Conservation (phyloP, 306 rosid species). For the Hippophae tibetana region DNA sequence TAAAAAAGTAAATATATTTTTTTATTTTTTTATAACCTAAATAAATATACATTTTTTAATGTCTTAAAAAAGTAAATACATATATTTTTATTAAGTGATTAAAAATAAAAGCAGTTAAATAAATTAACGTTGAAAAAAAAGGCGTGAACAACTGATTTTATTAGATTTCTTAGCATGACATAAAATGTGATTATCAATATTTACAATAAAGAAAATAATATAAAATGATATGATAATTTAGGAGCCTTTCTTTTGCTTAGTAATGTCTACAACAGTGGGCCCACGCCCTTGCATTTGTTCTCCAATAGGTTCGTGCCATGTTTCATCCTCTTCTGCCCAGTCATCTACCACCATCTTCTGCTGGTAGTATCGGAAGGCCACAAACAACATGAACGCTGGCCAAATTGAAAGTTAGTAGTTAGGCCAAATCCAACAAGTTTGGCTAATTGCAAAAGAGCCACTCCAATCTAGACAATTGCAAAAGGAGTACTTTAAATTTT, state of each 20-base stretch:
- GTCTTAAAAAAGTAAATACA: too few species aligned
- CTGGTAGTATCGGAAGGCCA: conserved; percentile 69
- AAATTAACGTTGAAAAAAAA: too few species aligned
- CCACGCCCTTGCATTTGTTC: conserved; percentile 11
- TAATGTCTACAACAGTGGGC: conserved; percentile 10
- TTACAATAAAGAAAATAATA: background rate
- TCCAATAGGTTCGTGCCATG: conserved; percentile 28
- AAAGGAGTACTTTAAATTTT: background rate
- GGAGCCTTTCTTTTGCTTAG: conserved; percentile 26
- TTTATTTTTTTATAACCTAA: too few species aligned
- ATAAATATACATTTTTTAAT: too few species aligned
- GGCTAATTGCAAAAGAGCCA: background rate
- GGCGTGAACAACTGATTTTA: background rate
- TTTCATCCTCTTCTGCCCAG: conserved; percentile 31
- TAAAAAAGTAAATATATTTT: too few species aligned
- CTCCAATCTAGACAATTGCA: background rate
- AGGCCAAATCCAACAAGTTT: background rate
- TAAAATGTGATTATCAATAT: background rate
- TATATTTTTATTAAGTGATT: too few species aligned
- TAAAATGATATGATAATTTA: background rate
- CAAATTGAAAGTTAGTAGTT: background rate
- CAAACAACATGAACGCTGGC: conserved; percentile 71
- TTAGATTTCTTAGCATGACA: background rate
- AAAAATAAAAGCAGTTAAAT: too few species aligned
- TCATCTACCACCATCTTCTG: conserved; percentile 45